Evolutionary conservation across 73 alveolate species (phyloP).

Genomic region (Tetrahymena elliotti): DNA sequence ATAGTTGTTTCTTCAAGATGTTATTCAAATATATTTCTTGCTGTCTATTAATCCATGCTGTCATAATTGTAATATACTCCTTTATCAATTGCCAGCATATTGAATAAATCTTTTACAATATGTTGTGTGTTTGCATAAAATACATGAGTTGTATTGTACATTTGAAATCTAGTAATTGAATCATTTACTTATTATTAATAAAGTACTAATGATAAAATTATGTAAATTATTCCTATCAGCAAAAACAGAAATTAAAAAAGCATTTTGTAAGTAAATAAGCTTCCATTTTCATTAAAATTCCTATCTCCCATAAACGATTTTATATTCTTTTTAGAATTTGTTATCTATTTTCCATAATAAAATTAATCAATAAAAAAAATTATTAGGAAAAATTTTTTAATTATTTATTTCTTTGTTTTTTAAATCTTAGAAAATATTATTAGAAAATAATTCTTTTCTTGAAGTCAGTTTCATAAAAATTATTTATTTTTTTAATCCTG

Average conservation of each 20-base stretch:
- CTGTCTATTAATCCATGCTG: neutral
- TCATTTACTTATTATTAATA: neutral
- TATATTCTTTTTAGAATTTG: neutral
- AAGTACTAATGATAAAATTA: neutral
- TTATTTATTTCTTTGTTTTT: no score
- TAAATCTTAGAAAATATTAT: no score
- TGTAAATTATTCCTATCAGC: neutral
- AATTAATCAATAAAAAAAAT: neutral
- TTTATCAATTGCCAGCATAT: neutral
- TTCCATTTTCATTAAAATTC: neutral
- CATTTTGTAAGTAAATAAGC: neutral
- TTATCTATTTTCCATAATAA: neutral
- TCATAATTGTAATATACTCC: neutral
- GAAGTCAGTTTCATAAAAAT: no score
- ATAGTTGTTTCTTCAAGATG: neutral
- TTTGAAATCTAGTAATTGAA: neutral
- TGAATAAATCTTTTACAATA: neutral
- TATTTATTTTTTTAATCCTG: no score
- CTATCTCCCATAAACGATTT: neutral
- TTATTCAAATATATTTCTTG: neutral
- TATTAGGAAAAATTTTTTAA: neutral
- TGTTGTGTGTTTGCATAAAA: neutral
- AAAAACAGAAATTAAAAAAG: neutral
- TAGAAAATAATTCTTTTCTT: no score
- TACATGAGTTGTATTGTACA: neutral